Conservation (phyloP, 1,284 basidiomycete genomes). For the Marasmius tenuissimus region DNA sequence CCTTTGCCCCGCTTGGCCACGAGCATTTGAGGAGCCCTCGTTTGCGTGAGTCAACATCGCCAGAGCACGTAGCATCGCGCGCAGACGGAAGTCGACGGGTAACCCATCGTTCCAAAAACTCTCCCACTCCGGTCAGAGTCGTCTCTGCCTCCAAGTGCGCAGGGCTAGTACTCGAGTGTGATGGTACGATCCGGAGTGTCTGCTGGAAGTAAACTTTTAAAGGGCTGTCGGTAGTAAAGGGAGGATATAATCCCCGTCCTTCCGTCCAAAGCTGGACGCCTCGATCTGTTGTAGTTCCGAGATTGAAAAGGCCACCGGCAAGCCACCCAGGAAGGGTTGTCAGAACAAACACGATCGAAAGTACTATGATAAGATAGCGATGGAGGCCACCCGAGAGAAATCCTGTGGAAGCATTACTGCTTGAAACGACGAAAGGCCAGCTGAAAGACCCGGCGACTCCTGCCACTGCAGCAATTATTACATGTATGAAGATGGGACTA, state of each 20-base stretch:
- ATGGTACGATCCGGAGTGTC: slow-evolving; percentile 29
- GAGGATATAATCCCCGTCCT: slow-evolving; percentile 30
- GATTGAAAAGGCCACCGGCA: slow-evolving; percentile 12
- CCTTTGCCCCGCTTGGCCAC: slow-evolving; percentile 25
- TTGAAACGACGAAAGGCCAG: slow-evolving; percentile 42
- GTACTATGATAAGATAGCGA: slow-evolving; percentile 39
- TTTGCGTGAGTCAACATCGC: slow-evolving; percentile 16
- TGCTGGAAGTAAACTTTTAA: slow-evolving; percentile 74
- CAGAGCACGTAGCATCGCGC: slow-evolving; percentile 26
- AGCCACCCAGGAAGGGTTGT: slow-evolving; percentile 46
- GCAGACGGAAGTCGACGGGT: slow-evolving; percentile 57
- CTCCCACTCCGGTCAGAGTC: slow-evolving; percentile 44
- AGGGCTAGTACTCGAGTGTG: not conserved
- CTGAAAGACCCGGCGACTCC: slow-evolving; percentile 1
- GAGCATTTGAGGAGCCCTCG: slow-evolving; percentile 30
- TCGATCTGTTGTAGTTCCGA: not conserved
- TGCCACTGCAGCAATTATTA: not conserved
- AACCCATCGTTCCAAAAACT: slow-evolving; percentile 44
- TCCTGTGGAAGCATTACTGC: slow-evolving; percentile 2
- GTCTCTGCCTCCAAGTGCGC: slow-evolving; percentile 28
- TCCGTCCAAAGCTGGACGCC: not conserved
- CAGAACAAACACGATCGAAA: slow-evolving; percentile 43
- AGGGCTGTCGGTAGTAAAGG: slow-evolving; percentile 60
- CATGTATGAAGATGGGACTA: slow-evolving; percentile 46
- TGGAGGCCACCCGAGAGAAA: slow-evolving; percentile 30